These are phyloP conservation scores for Kwoniella mangroviensis DNA, from an alignment of 768 basidiomycete genomes.

Conservation along the genomic window DNA sequence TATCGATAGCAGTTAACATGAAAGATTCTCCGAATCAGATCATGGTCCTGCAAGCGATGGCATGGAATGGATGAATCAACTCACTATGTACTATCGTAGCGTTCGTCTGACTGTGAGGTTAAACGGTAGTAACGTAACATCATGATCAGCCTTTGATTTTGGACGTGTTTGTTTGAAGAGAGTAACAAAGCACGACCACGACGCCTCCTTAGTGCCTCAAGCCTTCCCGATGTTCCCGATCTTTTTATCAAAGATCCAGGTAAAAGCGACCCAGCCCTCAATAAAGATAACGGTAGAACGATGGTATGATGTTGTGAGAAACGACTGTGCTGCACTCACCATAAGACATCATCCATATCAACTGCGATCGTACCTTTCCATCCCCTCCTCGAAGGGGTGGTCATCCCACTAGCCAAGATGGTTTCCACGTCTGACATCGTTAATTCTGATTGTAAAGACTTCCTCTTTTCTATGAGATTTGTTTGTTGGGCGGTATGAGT, in stretches of 20 bases:
- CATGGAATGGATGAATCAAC: conserved; percentile 2
- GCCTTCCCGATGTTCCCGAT: background rate
- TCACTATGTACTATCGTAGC: conserved; percentile 45
- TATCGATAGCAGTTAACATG: too few species aligned
- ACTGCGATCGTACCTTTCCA: conserved; percentile 54
- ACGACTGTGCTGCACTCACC: conserved; percentile 27
- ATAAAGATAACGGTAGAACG: too few species aligned
- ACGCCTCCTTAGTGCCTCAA: background rate
- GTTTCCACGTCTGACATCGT: conserved; percentile 10
- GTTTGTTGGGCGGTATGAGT: too few species aligned
- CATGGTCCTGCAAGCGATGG: background rate
- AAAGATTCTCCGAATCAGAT: too few species aligned
- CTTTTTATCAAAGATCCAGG: too few species aligned
- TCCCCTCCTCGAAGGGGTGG: conserved; percentile 12
- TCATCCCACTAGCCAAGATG: conserved; percentile 20
- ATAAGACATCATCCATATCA: conserved; percentile 57
- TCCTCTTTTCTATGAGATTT: too few species aligned
- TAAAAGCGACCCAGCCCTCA: too few species aligned
- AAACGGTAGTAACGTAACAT: background rate
- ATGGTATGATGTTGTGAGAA: too few species aligned
- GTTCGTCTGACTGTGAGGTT: conserved; percentile 46
- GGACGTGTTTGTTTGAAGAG: too few species aligned
- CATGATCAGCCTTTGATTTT: conserved; percentile 5
- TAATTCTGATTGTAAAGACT: too few species aligned
- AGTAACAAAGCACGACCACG: background rate